Base-by-base conservation (phyloP, 371 early-diverging fungal genomes). In the Mucor irregularis region DNA sequence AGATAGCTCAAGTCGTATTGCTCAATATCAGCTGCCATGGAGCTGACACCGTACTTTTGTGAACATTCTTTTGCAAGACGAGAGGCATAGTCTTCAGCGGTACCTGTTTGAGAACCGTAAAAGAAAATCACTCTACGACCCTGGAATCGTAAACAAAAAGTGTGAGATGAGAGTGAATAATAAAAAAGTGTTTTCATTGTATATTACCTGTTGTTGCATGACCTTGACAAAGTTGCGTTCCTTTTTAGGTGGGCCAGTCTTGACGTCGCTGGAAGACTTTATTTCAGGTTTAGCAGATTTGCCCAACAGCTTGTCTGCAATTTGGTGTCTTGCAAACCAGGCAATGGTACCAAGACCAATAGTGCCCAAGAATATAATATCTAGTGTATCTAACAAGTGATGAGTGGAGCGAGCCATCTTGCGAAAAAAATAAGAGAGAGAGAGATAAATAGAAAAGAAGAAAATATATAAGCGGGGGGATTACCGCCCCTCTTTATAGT, bases 41-140 rank as follows among this genome's bases (percentile, higher is more conserved):
- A 78, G 45, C 70, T 83, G 51, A 93, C 78, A 56, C 90, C 89
- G 70, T 81, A 90, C 45, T 81, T 80, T 64, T 90, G 82, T 26
- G 80, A 63, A 53, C 85, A 87, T 64, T 94, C 95, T 67, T 93
- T 93, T 61, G 90, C 90, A 42, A 91, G 61, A 43, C 94, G 91
- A 56, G 78, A 76, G 61, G 97, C 96, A 64, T 90, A 90, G 60
- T 96, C 99, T 72, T 98, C 96, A 19, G 97, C 99, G 19, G 95
- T 95, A 52, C 98, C 98, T 24, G 96, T 96, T 77, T 97, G 98
- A 21, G 96, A 95, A 39, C 96, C 96, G 64, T 90, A 97, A 67
- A 96, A 92, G 46, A 91, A 71, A 44, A 92, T 83, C 14, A 86
- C 83, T 62, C 78, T 76, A 57, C 87, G 85, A 58, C 80, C 84